Evolutionary conservation across 257 asterid genomes (phyloP), one percentile per base, ranked within the genome.

Genomic region (Rauvolfia tetraphylla): DNA sequence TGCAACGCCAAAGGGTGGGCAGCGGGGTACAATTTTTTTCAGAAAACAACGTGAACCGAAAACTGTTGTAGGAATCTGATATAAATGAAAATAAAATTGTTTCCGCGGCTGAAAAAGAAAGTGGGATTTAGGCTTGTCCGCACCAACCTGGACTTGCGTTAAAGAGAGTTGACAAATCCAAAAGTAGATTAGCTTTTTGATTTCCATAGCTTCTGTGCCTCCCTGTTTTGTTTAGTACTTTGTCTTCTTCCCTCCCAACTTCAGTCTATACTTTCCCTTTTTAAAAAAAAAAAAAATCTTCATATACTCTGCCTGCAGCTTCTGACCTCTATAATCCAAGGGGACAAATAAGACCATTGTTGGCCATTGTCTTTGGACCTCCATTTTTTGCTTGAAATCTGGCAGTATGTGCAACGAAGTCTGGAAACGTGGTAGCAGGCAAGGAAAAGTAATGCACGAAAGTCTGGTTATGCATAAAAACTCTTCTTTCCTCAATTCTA

Each of bases 91-190:
- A 2, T 29, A 29, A 27, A 61, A 49, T 14, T 75, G 51, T 56
- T 72, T 57, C 70, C 66, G 71, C 74, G 33, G 84, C 77, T 79
- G 80, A 49, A 84, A 79, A 69, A 77, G 75, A 71, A 62, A 75
- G 77, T 84, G 84, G 84, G 88, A 88, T 83, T 86, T 72, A 79
- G 83, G 87, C 78, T 75, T 80, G 68, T 67, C 20, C 39, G 83
- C 71, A 82, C 82, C 76, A 80, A 84, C 86, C 81, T 83, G 69
- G 65, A 49, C 12, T 63, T 48, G 73, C 48, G 66, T 54, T 65
- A 29, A 33, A 75, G 20, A 63, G 48, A 23, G 65, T 13, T 31
- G 73, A 20, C 31, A 48, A 48, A 62, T 22, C 34, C 39, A 49
- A 62, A 63, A 48, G 31, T 18, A 31, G 3, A 59, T 74, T 8